A percentile compares a stretch with the other conserved stretches of the same genome.
Conservation (phyloP, 371 early-diverging fungal genomes). For the Chytridiales sp. region DNA sequence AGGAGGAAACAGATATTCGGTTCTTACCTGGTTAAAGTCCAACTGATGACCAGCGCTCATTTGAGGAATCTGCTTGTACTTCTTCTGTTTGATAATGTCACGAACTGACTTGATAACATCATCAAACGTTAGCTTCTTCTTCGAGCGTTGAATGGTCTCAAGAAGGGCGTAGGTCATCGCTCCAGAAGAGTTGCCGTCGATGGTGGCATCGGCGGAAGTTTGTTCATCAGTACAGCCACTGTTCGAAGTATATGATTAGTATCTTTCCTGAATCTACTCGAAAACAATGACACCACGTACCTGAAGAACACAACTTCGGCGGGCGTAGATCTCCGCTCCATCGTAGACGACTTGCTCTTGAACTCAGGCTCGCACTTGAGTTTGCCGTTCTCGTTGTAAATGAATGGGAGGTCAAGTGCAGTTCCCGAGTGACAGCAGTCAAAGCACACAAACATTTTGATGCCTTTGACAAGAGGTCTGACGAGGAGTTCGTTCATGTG, state of each 20-base stretch:
- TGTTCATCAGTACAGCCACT: slow-evolving; percentile 86
- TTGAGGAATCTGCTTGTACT: slow-evolving; percentile 67
- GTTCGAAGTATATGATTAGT: background rate
- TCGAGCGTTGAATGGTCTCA: slow-evolving; percentile 52
- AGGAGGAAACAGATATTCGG: too few species aligned
- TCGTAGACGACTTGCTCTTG: slow-evolving; percentile 1
- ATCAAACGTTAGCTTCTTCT: slow-evolving; percentile 64
- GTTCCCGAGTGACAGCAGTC: slow-evolving; percentile 58
- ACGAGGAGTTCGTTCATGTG: slow-evolving; percentile 77
- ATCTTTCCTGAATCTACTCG: background rate
- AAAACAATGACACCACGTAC: background rate
- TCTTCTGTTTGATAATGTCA: slow-evolving; percentile 57
- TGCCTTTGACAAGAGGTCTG: slow-evolving; percentile 75
- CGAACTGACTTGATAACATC: slow-evolving; percentile 77
- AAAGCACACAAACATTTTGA: slow-evolving; percentile 80
- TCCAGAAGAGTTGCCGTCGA: slow-evolving; percentile 46
- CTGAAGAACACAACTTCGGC: slow-evolving; percentile 38
- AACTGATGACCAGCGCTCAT: slow-evolving; percentile 5
- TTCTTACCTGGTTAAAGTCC: too few species aligned
- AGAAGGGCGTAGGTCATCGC: slow-evolving; percentile 90
- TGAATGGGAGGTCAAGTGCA: slow-evolving; percentile 41
- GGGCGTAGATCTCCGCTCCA: slow-evolving; percentile 23
- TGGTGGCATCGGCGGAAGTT: slow-evolving; percentile 83
- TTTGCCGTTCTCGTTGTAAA: slow-evolving; percentile 41
- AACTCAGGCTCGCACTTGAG: slow-evolving; percentile 22